Evolutionary conservation across 176 grass and related monocot species (phyloP).

Genomic region (Pontederia paniculata): DNA sequence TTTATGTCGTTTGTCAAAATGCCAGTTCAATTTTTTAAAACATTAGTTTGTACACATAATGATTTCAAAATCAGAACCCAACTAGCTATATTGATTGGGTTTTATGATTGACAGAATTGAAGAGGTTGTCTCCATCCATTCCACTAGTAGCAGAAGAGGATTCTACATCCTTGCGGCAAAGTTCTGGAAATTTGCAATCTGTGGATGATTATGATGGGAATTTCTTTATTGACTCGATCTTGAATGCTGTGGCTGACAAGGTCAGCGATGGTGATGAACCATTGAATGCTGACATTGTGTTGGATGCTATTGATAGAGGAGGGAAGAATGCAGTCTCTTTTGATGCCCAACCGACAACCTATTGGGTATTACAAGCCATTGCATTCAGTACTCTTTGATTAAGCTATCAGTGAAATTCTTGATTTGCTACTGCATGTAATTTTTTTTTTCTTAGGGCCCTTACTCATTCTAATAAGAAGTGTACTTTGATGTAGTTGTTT

Average conservation of each 20-base stretch:
- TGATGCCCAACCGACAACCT: constrained; percentile 60
- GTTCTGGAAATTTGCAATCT: neutral
- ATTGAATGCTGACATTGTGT: constrained; percentile 54
- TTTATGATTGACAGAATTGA: constrained; percentile 41
- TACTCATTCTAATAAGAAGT: too few species aligned
- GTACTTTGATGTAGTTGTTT: neutral
- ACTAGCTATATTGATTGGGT: neutral
- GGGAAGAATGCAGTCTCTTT: constrained; percentile 71
- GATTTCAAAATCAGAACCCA: neutral
- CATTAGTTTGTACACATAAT: neutral
- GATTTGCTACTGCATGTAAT: too few species aligned
- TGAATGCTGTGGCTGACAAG: constrained; percentile 41
- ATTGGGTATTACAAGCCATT: constrained; percentile 42
- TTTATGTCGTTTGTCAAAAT: constrained; percentile 11
- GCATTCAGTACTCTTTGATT: neutral
- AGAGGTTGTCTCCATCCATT: constrained; percentile 71
- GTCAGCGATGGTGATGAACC: constrained; percentile 24
- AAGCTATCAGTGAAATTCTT: too few species aligned
- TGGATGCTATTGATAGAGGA: constrained; percentile 88
- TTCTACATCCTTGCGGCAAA: constrained; percentile 44
- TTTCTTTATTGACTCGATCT: constrained; percentile 57
- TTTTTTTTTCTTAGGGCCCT: too few species aligned
- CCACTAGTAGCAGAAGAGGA: constrained; percentile 90
- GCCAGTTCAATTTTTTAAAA: constrained; percentile 14
- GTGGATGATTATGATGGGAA: constrained; percentile 21